Evolutionary conservation across 306 rosid species (phyloP).

Genomic region (Potentilla sterilis): DNA sequence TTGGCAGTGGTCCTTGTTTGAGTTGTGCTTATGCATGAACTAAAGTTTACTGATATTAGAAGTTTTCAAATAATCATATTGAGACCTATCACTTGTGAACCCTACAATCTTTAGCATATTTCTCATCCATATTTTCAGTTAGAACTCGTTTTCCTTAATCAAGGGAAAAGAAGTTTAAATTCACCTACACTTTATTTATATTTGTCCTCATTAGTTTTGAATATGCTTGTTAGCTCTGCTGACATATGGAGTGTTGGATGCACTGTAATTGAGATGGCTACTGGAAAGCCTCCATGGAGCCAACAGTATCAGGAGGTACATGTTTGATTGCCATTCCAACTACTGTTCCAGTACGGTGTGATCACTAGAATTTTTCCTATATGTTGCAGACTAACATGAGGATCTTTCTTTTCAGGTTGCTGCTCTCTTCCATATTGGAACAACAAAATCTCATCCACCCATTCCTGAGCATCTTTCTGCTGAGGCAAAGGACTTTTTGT

Average conservation of each 20-base stretch:
- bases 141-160: no score
- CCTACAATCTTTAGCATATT: background rate
- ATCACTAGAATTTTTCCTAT: slow-evolving; percentile 6
- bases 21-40: background rate
- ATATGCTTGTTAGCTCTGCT: slow-evolving; percentile 65
- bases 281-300: slow-evolving; percentile 99
- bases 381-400: slow-evolving; percentile 22
- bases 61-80: background rate
- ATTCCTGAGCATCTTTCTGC: slow-evolving; percentile 85
- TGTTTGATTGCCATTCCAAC: slow-evolving; percentile 19
- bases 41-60: background rate
- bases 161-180: background rate
- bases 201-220: slow-evolving; percentile 23
- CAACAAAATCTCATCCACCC: slow-evolving; percentile 93
- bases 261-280: slow-evolving; percentile 95
- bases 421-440: slow-evolving; percentile 84
- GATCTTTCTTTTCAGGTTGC: slow-evolving; percentile 63
- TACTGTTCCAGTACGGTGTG: slow-evolving; percentile 14
- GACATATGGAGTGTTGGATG: slow-evolving; percentile 99
- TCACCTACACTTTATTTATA: background rate
- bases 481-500: slow-evolving; percentile 83
- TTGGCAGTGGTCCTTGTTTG: background rate
- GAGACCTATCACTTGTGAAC: background rate
- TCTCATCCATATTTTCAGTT: background rate
- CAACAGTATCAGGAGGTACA: slow-evolving; percentile 90